These are phyloP conservation scores for Penicillium desertorum DNA, from an alignment of 495 filamentous ascomycete species.

Conservation along the genomic window DNA sequence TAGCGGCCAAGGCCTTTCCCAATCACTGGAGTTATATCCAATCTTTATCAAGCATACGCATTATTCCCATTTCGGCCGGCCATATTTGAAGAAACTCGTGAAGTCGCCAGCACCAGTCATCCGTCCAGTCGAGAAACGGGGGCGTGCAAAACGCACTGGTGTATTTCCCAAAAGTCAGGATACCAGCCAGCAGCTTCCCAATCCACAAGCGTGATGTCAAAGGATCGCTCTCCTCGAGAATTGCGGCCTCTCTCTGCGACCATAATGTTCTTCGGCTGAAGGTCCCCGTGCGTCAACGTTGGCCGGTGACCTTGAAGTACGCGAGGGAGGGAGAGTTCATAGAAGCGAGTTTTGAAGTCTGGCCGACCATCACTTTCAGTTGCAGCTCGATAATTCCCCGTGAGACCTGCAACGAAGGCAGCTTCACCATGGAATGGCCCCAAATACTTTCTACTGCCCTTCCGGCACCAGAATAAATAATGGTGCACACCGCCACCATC, in stretches of 20 bases:
- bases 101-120: slow-evolving; percentile 31
- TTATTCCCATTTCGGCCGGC: slow-evolving; percentile 29
- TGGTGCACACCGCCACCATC: slow-evolving; percentile 24
- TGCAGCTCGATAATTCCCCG: slow-evolving; percentile 25
- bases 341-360: slow-evolving; percentile 31
- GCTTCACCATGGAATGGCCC: slow-evolving; percentile 27
- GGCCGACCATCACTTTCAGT: slow-evolving; percentile 21
- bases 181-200: slow-evolving; percentile 31
- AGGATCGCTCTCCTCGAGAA: slow-evolving; percentile 26
- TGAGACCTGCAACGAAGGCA: slow-evolving; percentile 26
- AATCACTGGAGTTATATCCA: too few relatives aligned
- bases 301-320: slow-evolving; percentile 29
- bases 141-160: slow-evolving; percentile 23
- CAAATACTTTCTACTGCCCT: slow-evolving; percentile 20
- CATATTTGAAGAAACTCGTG: slow-evolving; percentile 32
- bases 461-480: slow-evolving; percentile 27
- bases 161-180: slow-evolving; percentile 32
- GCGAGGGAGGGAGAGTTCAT: slow-evolving; percentile 21
- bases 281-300: slow-evolving; percentile 31
- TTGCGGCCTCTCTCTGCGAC: slow-evolving; percentile 20
- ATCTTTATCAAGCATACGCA: slow-evolving; percentile 27
- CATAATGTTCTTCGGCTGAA: slow-evolving; percentile 35
- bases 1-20: too few relatives aligned
- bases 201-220: slow-evolving; percentile 30
- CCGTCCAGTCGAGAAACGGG: slow-evolving; percentile 22